Evolutionary conservation across 2,329 filamentous ascomycete species (phyloP), one percentile per base, ranked within the genome.

Genomic region (Lecanosticta acicola): DNA sequence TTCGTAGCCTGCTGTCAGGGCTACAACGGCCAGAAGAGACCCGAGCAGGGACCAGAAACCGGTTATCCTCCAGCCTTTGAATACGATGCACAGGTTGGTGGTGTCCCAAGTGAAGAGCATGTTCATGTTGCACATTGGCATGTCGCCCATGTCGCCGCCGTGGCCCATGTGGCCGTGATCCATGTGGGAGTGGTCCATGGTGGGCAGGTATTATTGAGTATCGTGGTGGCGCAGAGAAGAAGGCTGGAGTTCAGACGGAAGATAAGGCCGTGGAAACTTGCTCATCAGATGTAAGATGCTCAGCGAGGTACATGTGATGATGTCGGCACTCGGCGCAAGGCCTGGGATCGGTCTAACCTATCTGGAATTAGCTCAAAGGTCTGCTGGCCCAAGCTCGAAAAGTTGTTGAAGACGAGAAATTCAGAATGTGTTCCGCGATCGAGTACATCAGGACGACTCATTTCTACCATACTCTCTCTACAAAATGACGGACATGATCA

Each of bases 21-120:
- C 76, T 49, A 94, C 79, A 59, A 98, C 83, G 56, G 81, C 86
- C 57, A 93, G 59, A 50, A 98, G 82, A 20, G 91, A 95, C 61
- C 89, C 67, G 66, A 96, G 60, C 47, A 98, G 83, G 26, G 85
- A 85, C 42, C 79, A 62, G 2, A 83, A 82, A 50, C 83, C 82
- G 51, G 78, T 82, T 67, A 98, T 72, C 70, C 87, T 90, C 93
- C 93, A 98, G 69, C 83, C 81, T 59, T 77, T 78, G 76, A 97
- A 98, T 68, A 98, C 80, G 68, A 98, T 94, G 77, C 93, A 98
- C 55, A 98, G 87, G 71, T 97, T 85, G 46, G 77, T 80, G 2
- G 90, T 91, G 67, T 89, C 81, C 91, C 91, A 98, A 51, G 89
- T 97, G 74, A 98, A 98, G 57, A 97, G 81, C 90, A 57, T 57